phyloP scores from a whole-genome alignment of 164 flowering plant species.

The Stephania japonica region DNA sequence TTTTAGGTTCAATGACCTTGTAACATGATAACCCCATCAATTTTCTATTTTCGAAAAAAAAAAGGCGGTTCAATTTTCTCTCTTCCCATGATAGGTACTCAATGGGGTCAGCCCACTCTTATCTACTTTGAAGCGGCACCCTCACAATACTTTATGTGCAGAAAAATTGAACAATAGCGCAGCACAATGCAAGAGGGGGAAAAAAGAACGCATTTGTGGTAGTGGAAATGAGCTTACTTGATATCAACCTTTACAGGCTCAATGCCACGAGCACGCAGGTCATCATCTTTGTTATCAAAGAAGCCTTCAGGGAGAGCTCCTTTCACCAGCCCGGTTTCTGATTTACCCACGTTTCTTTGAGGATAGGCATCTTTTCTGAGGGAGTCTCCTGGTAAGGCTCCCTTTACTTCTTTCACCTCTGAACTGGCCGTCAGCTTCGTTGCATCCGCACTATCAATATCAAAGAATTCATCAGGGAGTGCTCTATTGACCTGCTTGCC shows the following conservation, averaged over 20 bases:
- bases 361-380: constrained; percentile 62
- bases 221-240: constrained; percentile 46
- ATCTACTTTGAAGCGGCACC: too few relatives aligned
- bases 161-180: background rate
- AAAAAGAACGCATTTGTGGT: background rate
- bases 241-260: constrained; percentile 74
- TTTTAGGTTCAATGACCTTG: too few relatives aligned
- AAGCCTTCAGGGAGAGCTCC: constrained; percentile 89
- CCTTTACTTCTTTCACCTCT: constrained; percentile 27
- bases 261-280: constrained; percentile 90
- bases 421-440: constrained; percentile 18
- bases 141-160: background rate
- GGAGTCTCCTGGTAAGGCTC: constrained; percentile 81
- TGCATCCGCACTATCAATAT: constrained; percentile 57
- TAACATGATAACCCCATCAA: too few relatives aligned
- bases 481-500: constrained; percentile 43
- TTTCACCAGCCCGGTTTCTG: constrained; percentile 48
- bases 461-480: constrained; percentile 88
- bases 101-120: too few relatives aligned
- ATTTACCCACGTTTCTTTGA: constrained; percentile 14
- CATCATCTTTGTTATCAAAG: constrained; percentile 93
- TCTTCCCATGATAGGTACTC: too few relatives aligned
- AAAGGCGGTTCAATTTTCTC: too few relatives aligned
- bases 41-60: too few relatives aligned
- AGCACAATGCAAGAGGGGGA: background rate